These are phyloP conservation scores for bread wheat (Triticum aestivum) DNA, from an alignment of 176 grass and related monocot species.

Conservation along the genomic window DNA sequence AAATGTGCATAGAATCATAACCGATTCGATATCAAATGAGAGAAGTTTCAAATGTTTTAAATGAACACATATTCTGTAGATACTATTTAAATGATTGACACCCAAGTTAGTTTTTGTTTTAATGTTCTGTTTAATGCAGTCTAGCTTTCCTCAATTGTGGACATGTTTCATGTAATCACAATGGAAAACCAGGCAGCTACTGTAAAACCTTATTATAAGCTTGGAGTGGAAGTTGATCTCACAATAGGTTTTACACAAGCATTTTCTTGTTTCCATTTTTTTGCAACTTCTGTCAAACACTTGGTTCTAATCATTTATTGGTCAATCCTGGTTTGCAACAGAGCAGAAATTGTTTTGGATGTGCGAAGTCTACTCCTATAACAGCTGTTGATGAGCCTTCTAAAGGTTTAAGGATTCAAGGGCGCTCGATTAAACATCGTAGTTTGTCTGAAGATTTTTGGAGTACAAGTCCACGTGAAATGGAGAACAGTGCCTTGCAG, in stretches of 20 bases:
- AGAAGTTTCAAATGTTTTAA: neutral
- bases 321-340: constrained; percentile 82
- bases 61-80: too few relatives aligned
- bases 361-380: constrained; percentile 69
- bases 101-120: neutral
- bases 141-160: neutral
- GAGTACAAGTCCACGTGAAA: constrained; percentile 81
- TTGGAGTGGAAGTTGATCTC: neutral
- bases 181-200: neutral
- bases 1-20: neutral
- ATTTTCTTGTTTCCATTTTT: neutral
- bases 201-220: constrained; percentile 1
- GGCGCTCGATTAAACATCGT: constrained; percentile 49
- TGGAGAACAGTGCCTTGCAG: constrained; percentile 78
- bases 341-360: constrained; percentile 99
- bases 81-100: neutral
- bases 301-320: constrained; percentile 54
- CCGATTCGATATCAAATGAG: neutral
- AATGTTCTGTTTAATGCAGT: neutral
- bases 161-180: neutral
- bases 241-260: neutral
- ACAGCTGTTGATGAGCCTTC: constrained; percentile 92
- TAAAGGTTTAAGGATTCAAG: constrained; percentile 93
- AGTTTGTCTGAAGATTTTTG: constrained; percentile 84
- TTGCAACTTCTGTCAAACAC: neutral